Evolutionary conservation across 352 stramenopile genomes (phyloP).

Genomic region (Phytophthora boehmeriae): DNA sequence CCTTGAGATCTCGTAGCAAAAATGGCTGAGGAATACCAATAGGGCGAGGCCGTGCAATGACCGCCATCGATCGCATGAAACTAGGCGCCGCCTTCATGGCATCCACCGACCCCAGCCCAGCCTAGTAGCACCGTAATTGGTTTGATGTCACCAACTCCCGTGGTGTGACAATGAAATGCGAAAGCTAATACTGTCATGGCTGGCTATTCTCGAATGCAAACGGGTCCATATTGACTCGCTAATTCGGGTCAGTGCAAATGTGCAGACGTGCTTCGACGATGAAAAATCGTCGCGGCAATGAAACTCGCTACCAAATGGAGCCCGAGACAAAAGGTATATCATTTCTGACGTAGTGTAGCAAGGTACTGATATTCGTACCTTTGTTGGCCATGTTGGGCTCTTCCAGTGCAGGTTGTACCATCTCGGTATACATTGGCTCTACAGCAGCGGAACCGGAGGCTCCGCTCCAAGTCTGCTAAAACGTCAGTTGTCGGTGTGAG

Average conservation of each 20-base stretch:
- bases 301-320: too few relatives aligned
- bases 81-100: slow-evolving; percentile 51
- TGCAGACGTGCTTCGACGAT: too few relatives aligned
- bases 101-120: slow-evolving; percentile 1
- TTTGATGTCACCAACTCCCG: too few relatives aligned
- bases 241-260: slow-evolving; percentile 8
- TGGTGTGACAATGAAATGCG: too few relatives aligned
- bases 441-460: slow-evolving; percentile 45
- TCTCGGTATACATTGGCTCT: slow-evolving; percentile 66
- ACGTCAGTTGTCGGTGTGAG: neutral
- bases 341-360: neutral
- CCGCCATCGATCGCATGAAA: slow-evolving; percentile 38
- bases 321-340: slow-evolving; percentile 14
- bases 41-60: slow-evolving; percentile 15
- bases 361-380: neutral
- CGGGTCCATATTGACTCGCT: neutral
- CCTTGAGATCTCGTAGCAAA: slow-evolving; percentile 61
- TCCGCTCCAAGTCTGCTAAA: neutral
- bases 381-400: too few relatives aligned
- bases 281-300: too few relatives aligned
- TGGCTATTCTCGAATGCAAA: slow-evolving; percentile 22
- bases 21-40: slow-evolving; percentile 53
- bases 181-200: too few relatives aligned
- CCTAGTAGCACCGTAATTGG: too few relatives aligned
- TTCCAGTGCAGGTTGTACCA: slow-evolving; percentile 59